Evolutionary conservation across 1,139 yeast genomes (phyloP), one percentile per base, ranked within the genome.

Genomic region (Nematodospora anomalae): DNA sequence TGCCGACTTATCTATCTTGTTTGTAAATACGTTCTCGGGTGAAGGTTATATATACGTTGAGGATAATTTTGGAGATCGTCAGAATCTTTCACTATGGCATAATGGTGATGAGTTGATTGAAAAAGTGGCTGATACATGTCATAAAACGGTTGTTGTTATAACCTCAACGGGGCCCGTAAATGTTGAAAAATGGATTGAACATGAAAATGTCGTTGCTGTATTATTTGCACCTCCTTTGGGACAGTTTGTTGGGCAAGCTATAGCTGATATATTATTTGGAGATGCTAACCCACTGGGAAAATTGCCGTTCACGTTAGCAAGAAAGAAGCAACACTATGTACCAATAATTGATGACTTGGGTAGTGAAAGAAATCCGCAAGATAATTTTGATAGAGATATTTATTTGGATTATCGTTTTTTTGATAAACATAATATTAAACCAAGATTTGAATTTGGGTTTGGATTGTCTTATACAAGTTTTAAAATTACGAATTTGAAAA

Each of bases 291-390:
- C 85, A 6, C 74, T 81, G 14, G 86, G 85, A 3, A 71, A 74
- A 45, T 62, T 80, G 32, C 84, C 86, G 0, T 79, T 79, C 47
- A 79, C 85, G 1, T 70, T 80, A 47, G 83, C 85, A 9, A 71
- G 67, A 51, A 73, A 76, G 45, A 64, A 62, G 32, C 72, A 62
- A 46, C 82, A 79, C 43, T 78, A 78, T 47, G 77, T 74, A 18
- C 74, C 77, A 15, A 59, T 78, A 9, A 50, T 74, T 40, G 71
- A 64, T 35, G 61, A 61, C 20, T 53, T 71, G 18, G 71, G 69
- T 8, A 64, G 62, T 2, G 57, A 57, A 9, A 58, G 52, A 2
- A 59, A 61, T 30, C 79, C 79, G 1, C 74, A 67, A 42, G 82
- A 78, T 57, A 67, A 64, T 38, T 67, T 67, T 49, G 75, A 69